Evolutionary conservation across 2,329 filamentous ascomycete genomes (phyloP).

Genomic region (Diaporthe sp.): DNA sequence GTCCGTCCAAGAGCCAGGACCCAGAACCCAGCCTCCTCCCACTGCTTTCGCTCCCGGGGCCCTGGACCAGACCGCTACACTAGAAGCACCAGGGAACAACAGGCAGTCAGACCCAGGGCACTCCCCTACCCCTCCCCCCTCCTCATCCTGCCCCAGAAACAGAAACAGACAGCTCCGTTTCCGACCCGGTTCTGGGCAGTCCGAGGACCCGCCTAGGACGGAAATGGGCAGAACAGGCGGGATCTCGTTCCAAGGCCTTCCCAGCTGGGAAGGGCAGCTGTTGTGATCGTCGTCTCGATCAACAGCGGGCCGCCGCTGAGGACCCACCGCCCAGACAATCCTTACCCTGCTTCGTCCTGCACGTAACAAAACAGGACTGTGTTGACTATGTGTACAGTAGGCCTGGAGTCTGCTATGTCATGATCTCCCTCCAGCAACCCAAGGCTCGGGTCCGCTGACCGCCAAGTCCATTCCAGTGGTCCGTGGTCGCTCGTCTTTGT

Average conservation of each 20-base stretch:
- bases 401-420: not conserved
- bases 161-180: conserved; percentile 20
- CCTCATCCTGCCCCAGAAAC: conserved; percentile 26
- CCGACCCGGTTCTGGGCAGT: conserved; percentile 14
- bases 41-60: not conserved
- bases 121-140: not conserved
- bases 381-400: not conserved
- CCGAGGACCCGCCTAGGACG: conserved; percentile 29
- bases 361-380: not conserved
- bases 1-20: not conserved
- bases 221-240: conserved; percentile 7
- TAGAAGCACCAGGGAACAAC: conserved; percentile 2
- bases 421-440: conserved; percentile 5
- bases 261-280: conserved; percentile 17
- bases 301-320: conserved; percentile 16
- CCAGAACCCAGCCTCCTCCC: conserved; percentile 12
- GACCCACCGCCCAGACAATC: conserved; percentile 28
- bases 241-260: conserved; percentile 23
- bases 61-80: conserved; percentile 19
- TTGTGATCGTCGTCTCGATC: conserved; percentile 20
- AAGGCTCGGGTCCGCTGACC: conserved; percentile 16
- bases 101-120: not conserved
- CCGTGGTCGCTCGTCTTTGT: not conserved
- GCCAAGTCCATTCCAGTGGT: conserved; percentile 16
- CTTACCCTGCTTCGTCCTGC: conserved; percentile 9